Percentiles rank a stretch among this genome's conserved stretches.
These are phyloP conservation scores for Histomonas meleagridis DNA, from an alignment of 208 protist species.

Conservation along the genomic window DNA sequence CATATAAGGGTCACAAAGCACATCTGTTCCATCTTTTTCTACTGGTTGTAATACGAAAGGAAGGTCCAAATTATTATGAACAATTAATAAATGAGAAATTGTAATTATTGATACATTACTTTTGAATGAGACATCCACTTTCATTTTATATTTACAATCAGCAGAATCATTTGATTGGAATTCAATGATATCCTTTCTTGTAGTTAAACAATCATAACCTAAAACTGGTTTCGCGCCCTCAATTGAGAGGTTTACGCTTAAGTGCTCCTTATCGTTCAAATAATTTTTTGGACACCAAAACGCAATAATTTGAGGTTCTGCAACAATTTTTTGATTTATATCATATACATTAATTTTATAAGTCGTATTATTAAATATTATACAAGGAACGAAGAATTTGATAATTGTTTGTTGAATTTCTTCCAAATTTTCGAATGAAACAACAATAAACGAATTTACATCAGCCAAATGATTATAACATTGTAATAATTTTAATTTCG, in stretches of 20 bases:
- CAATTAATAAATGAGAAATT: neutral
- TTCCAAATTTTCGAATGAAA: neutral
- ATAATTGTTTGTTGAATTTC: neutral
- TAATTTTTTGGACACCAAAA: neutral
- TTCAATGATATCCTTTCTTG: neutral
- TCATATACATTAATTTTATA: neutral
- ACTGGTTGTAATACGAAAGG: neutral
- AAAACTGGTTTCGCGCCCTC: neutral
- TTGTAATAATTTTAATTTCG: too few relatives aligned
- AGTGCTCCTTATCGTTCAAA: neutral
- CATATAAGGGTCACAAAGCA: neutral
- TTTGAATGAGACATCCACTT: neutral
- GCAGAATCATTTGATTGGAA: neutral
- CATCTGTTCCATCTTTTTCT: neutral
- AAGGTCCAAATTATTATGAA: neutral
- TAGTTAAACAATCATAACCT: neutral
- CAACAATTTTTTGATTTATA: neutral
- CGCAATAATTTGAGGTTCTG: neutral
- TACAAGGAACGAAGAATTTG: neutral
- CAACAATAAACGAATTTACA: too few relatives aligned
- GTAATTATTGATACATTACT: neutral
- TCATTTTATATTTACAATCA: neutral
- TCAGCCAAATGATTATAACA: too few relatives aligned
- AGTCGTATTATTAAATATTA: neutral
- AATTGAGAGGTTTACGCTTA: neutral